A percentile compares a stretch with the other conserved stretches of the same genome.
phyloP scores from a whole-genome alignment of 108 stramenopile species.

The Pelagomonas calceolata region DNA sequence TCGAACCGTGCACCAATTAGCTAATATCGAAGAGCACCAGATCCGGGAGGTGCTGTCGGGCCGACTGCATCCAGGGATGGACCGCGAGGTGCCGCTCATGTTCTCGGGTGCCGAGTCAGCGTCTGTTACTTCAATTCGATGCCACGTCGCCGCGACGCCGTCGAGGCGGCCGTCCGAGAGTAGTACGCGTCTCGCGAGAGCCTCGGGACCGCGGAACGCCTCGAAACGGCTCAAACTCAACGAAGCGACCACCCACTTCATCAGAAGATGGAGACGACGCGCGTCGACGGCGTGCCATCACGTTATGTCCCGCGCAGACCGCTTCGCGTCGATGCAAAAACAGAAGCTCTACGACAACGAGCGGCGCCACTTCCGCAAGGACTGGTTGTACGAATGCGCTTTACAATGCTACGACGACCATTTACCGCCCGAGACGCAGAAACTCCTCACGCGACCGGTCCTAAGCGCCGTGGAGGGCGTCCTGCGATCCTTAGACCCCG shows the following conservation, averaged over 20 bases:
- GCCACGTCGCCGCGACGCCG: too few species aligned
- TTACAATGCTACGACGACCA: slow-evolving; percentile 1
- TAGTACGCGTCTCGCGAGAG: too few species aligned
- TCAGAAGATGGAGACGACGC: too few species aligned
- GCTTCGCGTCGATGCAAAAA: not conserved
- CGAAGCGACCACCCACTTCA: too few species aligned
- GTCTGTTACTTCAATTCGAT: too few species aligned
- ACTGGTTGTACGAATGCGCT: slow-evolving; percentile 11
- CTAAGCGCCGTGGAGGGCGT: not conserved
- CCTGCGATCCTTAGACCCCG: slow-evolving; percentile 6
- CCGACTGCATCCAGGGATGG: slow-evolving; percentile 19
- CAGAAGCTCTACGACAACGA: slow-evolving; percentile 11
- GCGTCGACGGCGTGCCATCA: too few species aligned
- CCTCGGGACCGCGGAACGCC: too few species aligned
- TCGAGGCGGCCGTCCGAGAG: too few species aligned
- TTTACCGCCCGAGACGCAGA: not conserved
- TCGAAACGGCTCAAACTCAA: too few species aligned
- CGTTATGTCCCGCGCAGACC: too few species aligned
- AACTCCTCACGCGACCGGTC: not conserved
- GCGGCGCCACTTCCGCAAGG: slow-evolving; percentile 11
- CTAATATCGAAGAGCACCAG: slow-evolving; percentile 29
- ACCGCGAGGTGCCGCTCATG: slow-evolving; percentile 16
- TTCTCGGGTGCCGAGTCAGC: too few species aligned
- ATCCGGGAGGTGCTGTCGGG: slow-evolving; percentile 7
- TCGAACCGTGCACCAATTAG: slow-evolving; percentile 24